Percentiles rank a stretch among this genome's conserved stretches.
Evolutionary conservation across 192 early-diverging fungal genomes (phyloP).

Genomic region (Rhizophagus sp.): DNA sequence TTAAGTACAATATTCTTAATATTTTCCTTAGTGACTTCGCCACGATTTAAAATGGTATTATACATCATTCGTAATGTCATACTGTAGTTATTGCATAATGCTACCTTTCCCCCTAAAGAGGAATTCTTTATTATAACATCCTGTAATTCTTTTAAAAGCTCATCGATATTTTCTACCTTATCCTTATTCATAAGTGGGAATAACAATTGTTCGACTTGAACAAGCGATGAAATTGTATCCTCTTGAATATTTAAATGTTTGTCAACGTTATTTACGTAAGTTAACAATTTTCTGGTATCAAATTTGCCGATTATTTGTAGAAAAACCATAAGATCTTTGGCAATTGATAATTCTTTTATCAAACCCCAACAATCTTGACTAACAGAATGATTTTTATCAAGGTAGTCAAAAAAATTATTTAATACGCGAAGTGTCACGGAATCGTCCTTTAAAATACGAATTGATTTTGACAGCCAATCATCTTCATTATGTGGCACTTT

Average conservation of each 20-base stretch:
- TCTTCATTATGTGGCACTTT: background rate
- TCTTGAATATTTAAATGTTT: slow-evolving; percentile 13
- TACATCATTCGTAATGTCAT: slow-evolving; percentile 30
- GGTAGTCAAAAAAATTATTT: background rate
- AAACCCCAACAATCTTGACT: slow-evolving; percentile 2
- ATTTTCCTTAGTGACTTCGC: slow-evolving; percentile 28
- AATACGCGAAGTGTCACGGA: background rate
- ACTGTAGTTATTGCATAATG: background rate
- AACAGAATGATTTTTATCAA: background rate
- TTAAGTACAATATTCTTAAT: slow-evolving; percentile 23
- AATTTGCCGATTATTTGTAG: background rate
- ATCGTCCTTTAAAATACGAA: background rate
- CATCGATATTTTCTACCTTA: background rate
- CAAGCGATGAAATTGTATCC: slow-evolving; percentile 19
- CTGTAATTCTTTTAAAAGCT: background rate
- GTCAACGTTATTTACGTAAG: slow-evolving; percentile 8
- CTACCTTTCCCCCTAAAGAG: background rate
- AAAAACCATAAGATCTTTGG: slow-evolving; percentile 18
- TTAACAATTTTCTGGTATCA: slow-evolving; percentile 1
- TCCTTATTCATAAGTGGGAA: background rate
- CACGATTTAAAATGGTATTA: slow-evolving; percentile 15
- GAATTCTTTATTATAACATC: background rate
- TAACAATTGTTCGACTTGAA: slow-evolving; percentile 30
- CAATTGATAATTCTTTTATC: slow-evolving; percentile 14
- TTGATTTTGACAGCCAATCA: background rate